These are phyloP conservation scores for Delphinella strobiligena DNA, from an alignment of 2,329 filamentous ascomycete species.

Conservation along the genomic window DNA sequence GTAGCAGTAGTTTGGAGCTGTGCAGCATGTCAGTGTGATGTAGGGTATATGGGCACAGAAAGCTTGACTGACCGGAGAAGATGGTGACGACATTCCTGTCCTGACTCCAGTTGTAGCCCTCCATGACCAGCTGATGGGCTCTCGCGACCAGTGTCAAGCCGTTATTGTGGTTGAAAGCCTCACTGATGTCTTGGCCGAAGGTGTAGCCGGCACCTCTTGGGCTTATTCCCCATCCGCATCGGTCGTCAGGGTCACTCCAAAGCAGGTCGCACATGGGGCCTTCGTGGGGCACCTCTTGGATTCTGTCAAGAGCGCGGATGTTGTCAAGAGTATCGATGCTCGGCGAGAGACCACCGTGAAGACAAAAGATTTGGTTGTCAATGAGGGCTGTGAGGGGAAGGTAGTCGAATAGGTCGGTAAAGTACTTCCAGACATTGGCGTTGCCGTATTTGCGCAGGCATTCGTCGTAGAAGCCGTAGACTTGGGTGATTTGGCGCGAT, in stretches of 20 bases:
- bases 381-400: constrained; percentile 62
- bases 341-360: constrained; percentile 59
- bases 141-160: constrained; percentile 88
- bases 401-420: constrained; percentile 68
- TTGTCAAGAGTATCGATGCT: constrained; percentile 66
- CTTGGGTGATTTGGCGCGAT: constrained; percentile 65
- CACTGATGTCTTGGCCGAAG: constrained; percentile 71
- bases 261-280: constrained; percentile 67
- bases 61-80: constrained; percentile 63
- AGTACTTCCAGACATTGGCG: constrained; percentile 67
- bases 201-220: constrained; percentile 45
- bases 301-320: constrained; percentile 60
- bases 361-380: constrained; percentile 61
- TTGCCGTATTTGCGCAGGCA: constrained; percentile 68
- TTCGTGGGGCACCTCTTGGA: constrained; percentile 66
- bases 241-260: constrained; percentile 62
- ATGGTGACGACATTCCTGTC: constrained; percentile 97
- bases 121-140: constrained; percentile 98
- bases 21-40: constrained; percentile 18
- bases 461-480: constrained; percentile 70
- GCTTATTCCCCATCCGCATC: constrained; percentile 55
- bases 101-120: constrained; percentile 99
- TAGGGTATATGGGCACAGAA: not conserved
- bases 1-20: constrained; percentile 73
- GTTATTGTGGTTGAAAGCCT: constrained; percentile 99